Percentiles rank a stretch among this genome's conserved stretches.
Conservation (phyloP, 306 rosid species). For the Dicorynia guianensis region DNA sequence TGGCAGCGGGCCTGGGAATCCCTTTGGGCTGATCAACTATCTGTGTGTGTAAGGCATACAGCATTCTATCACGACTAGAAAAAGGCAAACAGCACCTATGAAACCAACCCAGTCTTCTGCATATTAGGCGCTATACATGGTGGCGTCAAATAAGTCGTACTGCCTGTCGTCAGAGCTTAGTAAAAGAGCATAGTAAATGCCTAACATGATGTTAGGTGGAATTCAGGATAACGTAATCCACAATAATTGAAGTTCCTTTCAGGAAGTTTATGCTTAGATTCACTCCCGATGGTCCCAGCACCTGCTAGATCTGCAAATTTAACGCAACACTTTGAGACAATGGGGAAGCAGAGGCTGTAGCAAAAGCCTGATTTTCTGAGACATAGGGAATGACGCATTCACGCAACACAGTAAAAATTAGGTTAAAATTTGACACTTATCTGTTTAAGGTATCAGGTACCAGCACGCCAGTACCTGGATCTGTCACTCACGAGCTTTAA, state of each 20-base stretch:
- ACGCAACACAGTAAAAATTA: not conserved
- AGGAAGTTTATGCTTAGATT: not conserved
- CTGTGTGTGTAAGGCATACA: too few species aligned
- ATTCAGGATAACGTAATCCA: not conserved
- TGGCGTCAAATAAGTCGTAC: too few species aligned
- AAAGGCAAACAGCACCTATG: too few species aligned
- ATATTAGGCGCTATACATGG: too few species aligned
- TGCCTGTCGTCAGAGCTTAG: too few species aligned
- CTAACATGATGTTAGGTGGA: slow-evolving; percentile 9
- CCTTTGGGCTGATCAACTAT: too few species aligned
- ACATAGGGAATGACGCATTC: slow-evolving; percentile 29
- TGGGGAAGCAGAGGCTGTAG: not conserved
- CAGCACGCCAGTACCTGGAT: slow-evolving; percentile 48
- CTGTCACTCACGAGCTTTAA: slow-evolving; percentile 23
- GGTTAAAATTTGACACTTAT: not conserved
- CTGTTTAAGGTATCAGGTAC: slow-evolving; percentile 48
- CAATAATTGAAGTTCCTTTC: slow-evolving; percentile 39
- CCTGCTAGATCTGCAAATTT: slow-evolving; percentile 27
- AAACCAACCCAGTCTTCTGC: too few species aligned
- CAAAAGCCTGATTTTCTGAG: slow-evolving; percentile 9
- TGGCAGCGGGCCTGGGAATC: not conserved
- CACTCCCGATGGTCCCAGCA: slow-evolving; percentile 37
- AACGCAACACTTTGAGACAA: not conserved
- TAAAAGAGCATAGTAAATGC: slow-evolving; percentile 23
- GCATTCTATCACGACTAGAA: too few species aligned